These are phyloP conservation scores for Citrus medica DNA, from an alignment of 345 rosid species.

Conservation along the genomic window DNA sequence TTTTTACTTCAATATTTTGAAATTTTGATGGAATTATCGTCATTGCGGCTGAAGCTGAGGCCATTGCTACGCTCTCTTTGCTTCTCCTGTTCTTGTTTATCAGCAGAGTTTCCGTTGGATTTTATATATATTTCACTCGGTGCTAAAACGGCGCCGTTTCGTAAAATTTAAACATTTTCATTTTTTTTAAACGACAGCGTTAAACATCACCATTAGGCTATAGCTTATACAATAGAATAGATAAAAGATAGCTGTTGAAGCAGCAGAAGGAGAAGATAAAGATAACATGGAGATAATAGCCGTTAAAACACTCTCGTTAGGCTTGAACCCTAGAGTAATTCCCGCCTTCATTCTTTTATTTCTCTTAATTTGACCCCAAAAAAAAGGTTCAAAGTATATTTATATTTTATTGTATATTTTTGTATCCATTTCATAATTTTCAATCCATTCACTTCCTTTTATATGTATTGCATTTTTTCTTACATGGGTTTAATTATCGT, in stretches of 20 bases:
- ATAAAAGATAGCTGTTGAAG: not conserved
- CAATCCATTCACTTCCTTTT: not conserved
- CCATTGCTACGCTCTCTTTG: slow-evolving; percentile 12
- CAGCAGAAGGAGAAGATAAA: not conserved
- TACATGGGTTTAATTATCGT: not conserved
- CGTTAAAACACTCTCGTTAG: slow-evolving; percentile 22
- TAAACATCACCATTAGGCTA: not conserved
- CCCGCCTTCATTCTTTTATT: not conserved
- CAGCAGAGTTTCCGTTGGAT: not conserved
- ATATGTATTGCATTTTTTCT: not conserved
- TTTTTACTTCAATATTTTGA: slow-evolving; percentile 19
- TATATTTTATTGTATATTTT: not conserved
- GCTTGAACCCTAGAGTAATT: slow-evolving; percentile 32
- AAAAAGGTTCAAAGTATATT: not conserved
- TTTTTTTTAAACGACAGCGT: not conserved
- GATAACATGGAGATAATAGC: slow-evolving; percentile 33
- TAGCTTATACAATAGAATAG: too few relatives aligned
- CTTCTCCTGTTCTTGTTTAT: not conserved
- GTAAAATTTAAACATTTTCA: too few relatives aligned
- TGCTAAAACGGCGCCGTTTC: not conserved
- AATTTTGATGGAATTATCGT: slow-evolving; percentile 13
- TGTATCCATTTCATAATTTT: not conserved
- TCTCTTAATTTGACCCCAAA: not conserved
- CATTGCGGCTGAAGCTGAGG: slow-evolving; percentile 17
- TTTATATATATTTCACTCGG: not conserved